Conservation (phyloP, 148 eudicot species). For the Silene latifolia region DNA sequence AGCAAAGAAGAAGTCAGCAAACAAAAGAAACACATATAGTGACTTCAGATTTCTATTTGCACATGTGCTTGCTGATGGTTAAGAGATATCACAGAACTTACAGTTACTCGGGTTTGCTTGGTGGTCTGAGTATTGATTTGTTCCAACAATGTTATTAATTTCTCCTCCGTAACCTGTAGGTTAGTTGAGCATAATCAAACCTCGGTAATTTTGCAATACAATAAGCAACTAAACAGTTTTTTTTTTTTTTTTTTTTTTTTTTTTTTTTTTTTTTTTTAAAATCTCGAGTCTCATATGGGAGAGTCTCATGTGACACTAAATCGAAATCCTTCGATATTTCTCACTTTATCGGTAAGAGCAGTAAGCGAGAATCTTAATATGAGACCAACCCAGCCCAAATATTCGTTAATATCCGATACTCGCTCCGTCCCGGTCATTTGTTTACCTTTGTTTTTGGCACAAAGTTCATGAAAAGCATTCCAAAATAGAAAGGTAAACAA, state of each 20-base stretch:
- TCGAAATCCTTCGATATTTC: no score
- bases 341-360: no score
- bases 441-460: no score
- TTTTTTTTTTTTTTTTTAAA: background rate
- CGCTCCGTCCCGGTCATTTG: no score
- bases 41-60: background rate
- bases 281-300: no score
- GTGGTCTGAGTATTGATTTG: constrained; percentile 91
- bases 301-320: no score
- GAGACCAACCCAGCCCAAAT: no score
- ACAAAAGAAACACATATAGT: background rate
- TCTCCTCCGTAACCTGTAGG: constrained; percentile 85
- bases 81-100: constrained; percentile 31
- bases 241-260: no score
- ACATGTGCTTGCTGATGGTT: background rate
- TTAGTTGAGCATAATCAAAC: constrained; percentile 11
- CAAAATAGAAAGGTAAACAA: no score
- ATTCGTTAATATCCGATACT: no score
- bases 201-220: background rate
- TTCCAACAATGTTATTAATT: constrained; percentile 82
- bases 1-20: constrained; percentile 11
- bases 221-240: background rate
- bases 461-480: no score
- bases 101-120: constrained; percentile 94
- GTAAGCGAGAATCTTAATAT: no score